Evolutionary conservation across 208 protist genomes (phyloP).

Genomic region (Herpetomonas samuelpessoai): DNA sequence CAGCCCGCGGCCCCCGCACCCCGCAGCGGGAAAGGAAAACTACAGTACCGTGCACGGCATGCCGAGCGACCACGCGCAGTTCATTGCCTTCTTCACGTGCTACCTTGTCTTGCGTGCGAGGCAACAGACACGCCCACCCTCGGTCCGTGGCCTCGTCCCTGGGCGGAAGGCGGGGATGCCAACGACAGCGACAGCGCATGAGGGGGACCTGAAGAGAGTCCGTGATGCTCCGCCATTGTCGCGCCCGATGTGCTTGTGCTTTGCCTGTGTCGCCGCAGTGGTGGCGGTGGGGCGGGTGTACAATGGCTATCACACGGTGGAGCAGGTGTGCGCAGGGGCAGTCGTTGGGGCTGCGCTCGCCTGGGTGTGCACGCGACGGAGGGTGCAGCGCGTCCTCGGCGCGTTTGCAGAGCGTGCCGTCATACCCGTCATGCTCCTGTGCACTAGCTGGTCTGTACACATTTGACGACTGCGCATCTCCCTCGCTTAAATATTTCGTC

Average conservation of each 20-base stretch:
- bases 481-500: too few relatives aligned
- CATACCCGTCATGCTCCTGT: constrained; percentile 52
- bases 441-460: constrained; percentile 55
- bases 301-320: constrained; percentile 68
- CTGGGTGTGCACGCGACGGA: constrained; percentile 23
- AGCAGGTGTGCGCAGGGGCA: constrained; percentile 55
- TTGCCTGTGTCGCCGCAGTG: constrained; percentile 26
- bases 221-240: neutral
- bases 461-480: too few relatives aligned
- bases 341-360: constrained; percentile 36
- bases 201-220: neutral
- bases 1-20: constrained; percentile 43
- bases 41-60: constrained; percentile 66
- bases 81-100: constrained; percentile 65
- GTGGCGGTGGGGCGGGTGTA: constrained; percentile 66
- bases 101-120: constrained; percentile 34
- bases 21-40: constrained; percentile 16
- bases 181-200: neutral
- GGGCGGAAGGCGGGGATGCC: too few relatives aligned
- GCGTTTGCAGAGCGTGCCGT: constrained; percentile 19
- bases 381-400: constrained; percentile 26
- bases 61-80: constrained; percentile 80
- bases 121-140: constrained; percentile 4
- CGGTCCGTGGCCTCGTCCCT: neutral
- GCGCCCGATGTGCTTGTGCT: constrained; percentile 16